A percentile compares a stretch with the other conserved stretches of the same genome.
phyloP scores from a whole-genome alignment of 2,329 filamentous ascomycete genomes.

The Paramyrothecium sp. region DNA sequence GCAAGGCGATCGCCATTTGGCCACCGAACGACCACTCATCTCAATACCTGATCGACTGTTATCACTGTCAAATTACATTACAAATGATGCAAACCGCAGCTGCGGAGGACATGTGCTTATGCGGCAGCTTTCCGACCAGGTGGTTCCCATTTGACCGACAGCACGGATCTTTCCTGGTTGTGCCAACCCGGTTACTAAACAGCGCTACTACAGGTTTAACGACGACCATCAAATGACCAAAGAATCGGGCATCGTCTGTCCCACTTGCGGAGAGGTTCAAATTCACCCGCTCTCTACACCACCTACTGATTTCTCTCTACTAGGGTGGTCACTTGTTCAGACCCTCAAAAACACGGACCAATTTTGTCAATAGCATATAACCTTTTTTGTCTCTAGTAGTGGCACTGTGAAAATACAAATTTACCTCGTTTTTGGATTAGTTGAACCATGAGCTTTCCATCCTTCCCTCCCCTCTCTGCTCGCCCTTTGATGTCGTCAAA shows the following conservation, averaged over 20 bases:
- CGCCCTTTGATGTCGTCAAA: no score
- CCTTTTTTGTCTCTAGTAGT: not conserved
- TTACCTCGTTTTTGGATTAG: no score
- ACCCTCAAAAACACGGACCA: not conserved
- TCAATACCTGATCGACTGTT: not conserved
- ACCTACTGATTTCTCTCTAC: not conserved
- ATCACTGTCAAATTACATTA: not conserved
- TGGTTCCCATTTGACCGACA: not conserved
- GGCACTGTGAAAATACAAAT: not conserved
- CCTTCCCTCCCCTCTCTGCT: no score
- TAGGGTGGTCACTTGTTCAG: not conserved
- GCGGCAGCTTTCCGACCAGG: not conserved
- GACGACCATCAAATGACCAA: not conserved
- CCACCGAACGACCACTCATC: not conserved
- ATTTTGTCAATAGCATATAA: not conserved
- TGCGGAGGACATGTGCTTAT: no score
- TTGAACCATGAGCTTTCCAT: no score
- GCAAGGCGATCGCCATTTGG: not conserved
- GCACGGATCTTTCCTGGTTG: not conserved
- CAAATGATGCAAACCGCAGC: no score
- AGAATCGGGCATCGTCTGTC: not conserved
- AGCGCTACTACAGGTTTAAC: not conserved
- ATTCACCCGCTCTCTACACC: not conserved
- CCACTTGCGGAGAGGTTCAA: not conserved
- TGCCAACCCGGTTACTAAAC: not conserved